Evolutionary conservation across 306 rosid genomes (phyloP).

Genomic region (Trichosanthes truncata): DNA sequence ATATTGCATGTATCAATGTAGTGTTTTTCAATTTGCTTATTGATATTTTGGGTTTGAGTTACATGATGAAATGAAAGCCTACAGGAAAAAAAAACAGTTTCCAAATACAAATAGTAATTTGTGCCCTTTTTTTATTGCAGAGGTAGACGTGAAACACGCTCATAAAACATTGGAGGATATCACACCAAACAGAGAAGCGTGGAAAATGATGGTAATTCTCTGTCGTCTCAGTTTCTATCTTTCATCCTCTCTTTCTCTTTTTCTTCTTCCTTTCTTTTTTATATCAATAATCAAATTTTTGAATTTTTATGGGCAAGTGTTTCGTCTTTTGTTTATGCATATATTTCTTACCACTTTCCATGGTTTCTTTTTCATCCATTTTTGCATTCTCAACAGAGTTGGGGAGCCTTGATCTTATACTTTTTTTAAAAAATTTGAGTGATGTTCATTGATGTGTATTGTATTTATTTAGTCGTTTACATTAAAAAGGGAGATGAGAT

Average conservation of each 20-base stretch:
- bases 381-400: slow-evolving; percentile 1
- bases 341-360: not conserved
- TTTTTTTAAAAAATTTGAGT: not conserved
- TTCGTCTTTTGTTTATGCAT: not conserved
- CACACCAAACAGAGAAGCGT: slow-evolving; percentile 17
- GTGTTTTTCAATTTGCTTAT: not conserved
- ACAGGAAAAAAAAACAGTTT: not conserved
- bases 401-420: not conserved
- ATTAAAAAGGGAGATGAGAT: not conserved
- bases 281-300: not conserved
- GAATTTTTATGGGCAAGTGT: not conserved
- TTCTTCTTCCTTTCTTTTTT: not conserved
- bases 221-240: not conserved
- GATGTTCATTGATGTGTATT: not conserved
- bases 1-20: not conserved
- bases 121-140: slow-evolving; percentile 14
- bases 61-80: not conserved
- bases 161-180: slow-evolving; percentile 13
- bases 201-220: slow-evolving; percentile 18
- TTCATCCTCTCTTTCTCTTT: not conserved
- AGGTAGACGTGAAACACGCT: not conserved
- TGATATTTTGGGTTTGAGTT: not conserved
- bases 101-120: not conserved
- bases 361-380: not conserved
- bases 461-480: not conserved